Evolutionary conservation across 2,329 filamentous ascomycete species (phyloP), one percentile per base, ranked within the genome.

Genomic region (Hypoxylon sp.): DNA sequence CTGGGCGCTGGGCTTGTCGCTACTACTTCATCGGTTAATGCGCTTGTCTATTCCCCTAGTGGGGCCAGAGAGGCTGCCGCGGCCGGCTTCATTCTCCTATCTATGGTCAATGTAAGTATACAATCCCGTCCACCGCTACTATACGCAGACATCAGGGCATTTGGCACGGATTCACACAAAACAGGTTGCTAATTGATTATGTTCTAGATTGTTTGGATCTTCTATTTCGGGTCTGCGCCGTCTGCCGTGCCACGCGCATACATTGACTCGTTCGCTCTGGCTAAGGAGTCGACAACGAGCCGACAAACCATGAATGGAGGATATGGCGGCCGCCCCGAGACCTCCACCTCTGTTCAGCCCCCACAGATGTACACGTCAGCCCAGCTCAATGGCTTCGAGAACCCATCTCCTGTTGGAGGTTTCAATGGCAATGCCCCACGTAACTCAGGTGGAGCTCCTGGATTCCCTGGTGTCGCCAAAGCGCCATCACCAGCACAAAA

Each of bases 341-440:
- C 93, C 0, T 94, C 92, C 32, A 89, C 91, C 65, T 94, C 92
- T 15, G 86, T 88, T 21, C 87, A 90, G 72, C 91, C 93, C 6
- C 96, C 95, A 0, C 95, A 98, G 79, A 97, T 98, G 94, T 98
- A 98, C 84, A 98, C 95, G 0, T 97, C 94, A 0, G 93, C 93
- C 13, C 94, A 98, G 79, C 88, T 98, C 54, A 97, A 93, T 77
- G 96, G 96, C 56, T 97, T 99, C 77, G 96, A 99, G 82, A 98
- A 96, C 64, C 94, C 94, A 1, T 97, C 94, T 0, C 94, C 96
- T 2, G 90, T 97, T 39, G 88, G 88, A 55, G 89, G 91, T 69
- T 88, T 90, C 73, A 90, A 90, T 7, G 84, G 86, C 50, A 85
- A 86, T 39, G 81, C 79, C 19, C 75, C 80, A 21, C 85, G 85